These are phyloP conservation scores for Termitomyces sp. DNA, from an alignment of 768 basidiomycete genomes.

Conservation along the genomic window DNA sequence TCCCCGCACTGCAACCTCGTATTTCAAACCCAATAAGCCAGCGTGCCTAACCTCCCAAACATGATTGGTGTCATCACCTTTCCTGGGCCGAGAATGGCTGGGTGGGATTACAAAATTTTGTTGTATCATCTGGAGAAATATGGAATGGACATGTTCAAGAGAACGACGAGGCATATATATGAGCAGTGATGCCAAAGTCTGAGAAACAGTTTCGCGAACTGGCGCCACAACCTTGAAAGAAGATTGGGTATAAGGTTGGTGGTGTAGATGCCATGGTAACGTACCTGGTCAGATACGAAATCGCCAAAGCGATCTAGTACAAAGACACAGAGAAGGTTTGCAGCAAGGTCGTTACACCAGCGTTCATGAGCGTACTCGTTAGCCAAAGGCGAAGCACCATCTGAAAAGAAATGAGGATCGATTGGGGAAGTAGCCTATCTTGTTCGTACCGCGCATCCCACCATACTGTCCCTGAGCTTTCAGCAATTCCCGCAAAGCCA, in stretches of 20 bases:
- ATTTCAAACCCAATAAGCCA: slow-evolving; percentile 95
- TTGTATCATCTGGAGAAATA: slow-evolving; percentile 89
- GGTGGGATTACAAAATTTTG: slow-evolving; percentile 64
- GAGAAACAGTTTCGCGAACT: slow-evolving; percentile 92
- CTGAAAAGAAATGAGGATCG: slow-evolving; percentile 25
- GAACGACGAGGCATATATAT: slow-evolving; percentile 83
- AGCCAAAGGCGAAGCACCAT: slow-evolving; percentile 41
- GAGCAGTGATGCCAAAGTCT: slow-evolving; percentile 86
- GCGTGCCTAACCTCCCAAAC: slow-evolving; percentile 98
- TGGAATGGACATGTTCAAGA: slow-evolving; percentile 72
- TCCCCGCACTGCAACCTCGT: slow-evolving; percentile 90
- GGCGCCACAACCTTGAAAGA: slow-evolving; percentile 74
- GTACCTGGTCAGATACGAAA: slow-evolving; percentile 86
- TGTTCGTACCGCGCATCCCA: slow-evolving; percentile 67
- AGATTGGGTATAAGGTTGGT: background rate
- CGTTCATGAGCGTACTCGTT: slow-evolving; percentile 69
- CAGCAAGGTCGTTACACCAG: slow-evolving; percentile 87
- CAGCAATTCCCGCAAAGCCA: slow-evolving; percentile 85
- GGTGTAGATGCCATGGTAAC: background rate
- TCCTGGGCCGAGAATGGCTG: slow-evolving; percentile 21
- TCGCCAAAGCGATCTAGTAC: slow-evolving; percentile 98
- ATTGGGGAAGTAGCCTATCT: background rate
- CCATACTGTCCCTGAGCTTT: slow-evolving; percentile 78
- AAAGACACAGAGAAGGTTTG: slow-evolving; percentile 83
- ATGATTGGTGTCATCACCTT: slow-evolving; percentile 45